Base-by-base conservation (phyloP, 23 red algal species). In the Gracilaria gracilis region DNA sequence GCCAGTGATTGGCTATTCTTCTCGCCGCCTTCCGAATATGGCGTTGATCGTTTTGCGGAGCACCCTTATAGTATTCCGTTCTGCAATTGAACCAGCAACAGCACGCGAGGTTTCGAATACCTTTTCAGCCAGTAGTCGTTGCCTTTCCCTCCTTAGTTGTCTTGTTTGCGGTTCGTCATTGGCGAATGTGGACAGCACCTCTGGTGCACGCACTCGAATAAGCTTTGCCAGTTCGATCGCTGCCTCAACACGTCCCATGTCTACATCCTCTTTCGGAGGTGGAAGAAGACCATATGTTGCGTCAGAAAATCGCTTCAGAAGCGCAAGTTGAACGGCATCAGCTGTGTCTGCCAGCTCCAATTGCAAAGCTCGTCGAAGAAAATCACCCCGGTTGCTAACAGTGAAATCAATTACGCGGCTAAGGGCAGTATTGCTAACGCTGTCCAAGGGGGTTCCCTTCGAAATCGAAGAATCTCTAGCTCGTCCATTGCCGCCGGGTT, bases 301-400 rank as follows among this genome's bases (percentile, higher is more conserved):
- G 38, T 83, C 71, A 50, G 92, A 94, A 39, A 91, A 20, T 20
- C 71, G 82, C 32, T 87, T 88, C 25, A 54, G 42, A 20, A 90
- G 47, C 6, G 92, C 90, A 21, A 99, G 89, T 78, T 96, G 94
- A 29, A 86, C 57, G 28, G 91, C 91, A 83, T 99, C 97, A 15
- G 95, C 87, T 27, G 84, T 93, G 57, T 99, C 97, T 27, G 92
- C 81, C 24, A 99, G 33, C 59, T 99, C 97, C 35, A 93, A 36
- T 57, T 82, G 35, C 24, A 99, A 77, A 6, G 91, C 97, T 53
- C 95, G 76, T 72, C 97, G 81, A n/a, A 99, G 88, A 91, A 99
- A 99, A 31, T 47, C 80, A 23, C 94, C 97, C 27, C 89, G 80
- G 17, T 76, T 57, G 34, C 94, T 96, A 13, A 99, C 44, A 39